Evolutionary conservation across 2,329 filamentous ascomycete genomes (phyloP).

Genomic region (Trichoderma semiorbis): DNA sequence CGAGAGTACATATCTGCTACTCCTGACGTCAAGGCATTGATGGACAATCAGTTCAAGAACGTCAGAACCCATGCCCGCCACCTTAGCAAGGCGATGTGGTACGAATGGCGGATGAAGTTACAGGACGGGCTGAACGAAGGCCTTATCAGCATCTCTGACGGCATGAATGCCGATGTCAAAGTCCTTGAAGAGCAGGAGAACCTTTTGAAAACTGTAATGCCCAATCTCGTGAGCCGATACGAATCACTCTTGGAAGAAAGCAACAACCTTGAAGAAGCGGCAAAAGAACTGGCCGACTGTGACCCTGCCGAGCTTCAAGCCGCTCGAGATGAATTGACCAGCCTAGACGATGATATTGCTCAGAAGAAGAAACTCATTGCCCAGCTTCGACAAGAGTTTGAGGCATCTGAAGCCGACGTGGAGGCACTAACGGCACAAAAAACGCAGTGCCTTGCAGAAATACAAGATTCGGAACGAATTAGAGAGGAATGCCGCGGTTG

Average conservation of each 20-base stretch:
- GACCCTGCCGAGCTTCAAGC: conserved; percentile 75
- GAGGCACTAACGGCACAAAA: conserved; percentile 64
- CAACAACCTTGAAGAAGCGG: conserved; percentile 65
- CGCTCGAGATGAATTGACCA: conserved; percentile 65
- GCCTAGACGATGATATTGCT: conserved; percentile 65
- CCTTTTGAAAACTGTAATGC: conserved; percentile 65
- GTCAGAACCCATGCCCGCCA: conserved; percentile 90
- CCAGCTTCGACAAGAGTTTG: conserved; percentile 62
- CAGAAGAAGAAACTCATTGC: conserved; percentile 66
- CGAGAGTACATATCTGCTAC: conserved; percentile 85
- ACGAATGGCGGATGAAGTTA: conserved; percentile 92
- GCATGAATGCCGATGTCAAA: conserved; percentile 71
- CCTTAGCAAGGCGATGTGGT: conserved; percentile 95
- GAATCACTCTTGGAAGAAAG: conserved; percentile 61
- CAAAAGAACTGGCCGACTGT: conserved; percentile 71
- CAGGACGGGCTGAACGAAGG: conserved; percentile 77
- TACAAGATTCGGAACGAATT: conserved; percentile 75
- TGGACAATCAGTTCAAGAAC: conserved; percentile 98
- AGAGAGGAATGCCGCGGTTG: conserved; percentile 88
- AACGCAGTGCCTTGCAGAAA: conserved; percentile 66
- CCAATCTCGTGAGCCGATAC: conserved; percentile 58
- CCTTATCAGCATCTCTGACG: conserved; percentile 69
- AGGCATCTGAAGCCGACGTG: conserved; percentile 63
- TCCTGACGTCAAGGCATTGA: conserved; percentile 75
- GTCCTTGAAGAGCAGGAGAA: conserved; percentile 64